Evolutionary conservation across 495 filamentous ascomycete species (phyloP), one percentile per base, ranked within the genome.

Genomic region (Monascus purpureus): DNA sequence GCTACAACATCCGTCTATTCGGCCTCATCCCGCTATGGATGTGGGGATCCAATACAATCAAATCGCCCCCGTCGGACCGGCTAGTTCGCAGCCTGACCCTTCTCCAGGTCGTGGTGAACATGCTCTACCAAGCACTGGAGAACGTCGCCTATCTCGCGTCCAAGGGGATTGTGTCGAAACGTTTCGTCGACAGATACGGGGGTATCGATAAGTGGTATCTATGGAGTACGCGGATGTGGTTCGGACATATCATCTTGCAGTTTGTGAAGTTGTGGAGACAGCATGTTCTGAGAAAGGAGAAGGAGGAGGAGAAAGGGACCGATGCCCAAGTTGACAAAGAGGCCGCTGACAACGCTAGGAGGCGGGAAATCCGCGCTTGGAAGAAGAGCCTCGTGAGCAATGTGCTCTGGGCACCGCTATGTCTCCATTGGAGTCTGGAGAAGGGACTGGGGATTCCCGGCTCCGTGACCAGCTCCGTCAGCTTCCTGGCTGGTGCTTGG

Each of bases 191-290:
- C 17, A 63, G 61, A 2, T 71, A 65, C 51, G 65, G 65, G 13
- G 65, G 69, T 3, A 45, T 63, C 33, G 61, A 48, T 16, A 60
- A 58, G 35, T 75, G 72, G 50, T 75, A 69, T 53, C 45, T 75
- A 20, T 92, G 80, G 82, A 82, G 82, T 50, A 70, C 66, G 11
- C 59, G 86, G 11, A 79, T 77, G 41, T 94, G 87, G 87, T 73
- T 73, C 32, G 65, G 63, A 11, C 82, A 85, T 57, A 75, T 90
- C 18, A 73, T 67, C 35, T 55, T 90, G 24, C 80, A 93, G 57
- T 71, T 86, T 39, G 68, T 72, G 17, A 59, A 75, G 26, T 55
- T 93, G 19, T 53, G 61, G 41, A 55, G 69, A 6, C 61, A 74
- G 51, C 41, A 45, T 42, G 52, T 57, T 31, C 40, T 57, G 43